Evolutionary conservation across 306 rosid species (phyloP), one percentile per base, ranked within the genome.

Genomic region (Notholithocarpus densiflorus): DNA sequence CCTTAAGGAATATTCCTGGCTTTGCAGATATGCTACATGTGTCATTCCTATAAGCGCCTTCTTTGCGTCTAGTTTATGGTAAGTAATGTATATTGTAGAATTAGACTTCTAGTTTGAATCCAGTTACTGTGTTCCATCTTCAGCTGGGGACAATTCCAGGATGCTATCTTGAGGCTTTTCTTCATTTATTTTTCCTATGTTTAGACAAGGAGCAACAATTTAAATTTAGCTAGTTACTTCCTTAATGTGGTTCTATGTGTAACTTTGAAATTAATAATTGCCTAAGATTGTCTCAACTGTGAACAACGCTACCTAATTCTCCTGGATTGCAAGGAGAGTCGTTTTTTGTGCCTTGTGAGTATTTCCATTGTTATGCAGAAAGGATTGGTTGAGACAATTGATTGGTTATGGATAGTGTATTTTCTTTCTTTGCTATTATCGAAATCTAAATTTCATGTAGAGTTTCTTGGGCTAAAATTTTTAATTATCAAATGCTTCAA

Each of bases 11-110:
- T 34, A 34, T 73, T 32, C n/a, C 61, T 65, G 31, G 21, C 68
- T 56, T 80, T 74, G 60, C 75, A 73, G 83, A 74, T 80, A 80
- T 68, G 55, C 77, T 26, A 80, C 79, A 21, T 80, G 24, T 54
- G 74, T 84, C 52, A 83, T 81, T 81, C 80, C 78, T 60, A 81
- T 57, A 80, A 80, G 83, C 19, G 83, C 83, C 79, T 74, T 80
- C 69, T 80, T 80, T 55, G 83, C 83, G 1, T 19, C 79, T 10
- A 80, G 79, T 74, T 65, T 80, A 76, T 80, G 72, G 55, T 76
- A 64, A 45, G 82, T 40, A 43, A 13, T 53, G 18, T 78, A 37
- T 26, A 13, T 45, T 56, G 53, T 45, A 19, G 31, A 71, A 60
- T 57, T 55, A 66, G 15, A 71, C 34, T 56, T 20, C 71, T 57